phyloP scores from a whole-genome alignment of 176 grass and related monocot species.

The Avena insularis region DNA sequence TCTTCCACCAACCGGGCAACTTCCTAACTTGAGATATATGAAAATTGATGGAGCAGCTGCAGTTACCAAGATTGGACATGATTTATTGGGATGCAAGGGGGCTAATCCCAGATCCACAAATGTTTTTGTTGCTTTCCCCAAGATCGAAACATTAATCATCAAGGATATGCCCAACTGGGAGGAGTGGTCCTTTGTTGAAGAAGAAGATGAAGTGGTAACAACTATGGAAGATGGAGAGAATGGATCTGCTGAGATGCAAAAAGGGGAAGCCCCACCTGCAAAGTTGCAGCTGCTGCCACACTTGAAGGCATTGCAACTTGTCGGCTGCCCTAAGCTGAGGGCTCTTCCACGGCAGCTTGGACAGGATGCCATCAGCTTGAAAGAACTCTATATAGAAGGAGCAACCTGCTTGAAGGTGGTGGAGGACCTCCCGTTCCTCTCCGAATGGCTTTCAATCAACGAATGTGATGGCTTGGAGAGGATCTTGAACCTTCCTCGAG shows the following conservation, averaged over 20 bases:
- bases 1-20: neutral
- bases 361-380: neutral
- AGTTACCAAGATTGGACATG: neutral
- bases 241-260: neutral
- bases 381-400: accelerated
- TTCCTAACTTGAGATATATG: neutral
- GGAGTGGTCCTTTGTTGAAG: no score
- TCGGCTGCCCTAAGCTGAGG: neutral
- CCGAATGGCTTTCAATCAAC: accelerated
- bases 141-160: neutral
- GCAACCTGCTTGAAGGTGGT: neutral
- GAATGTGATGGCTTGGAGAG: neutral
- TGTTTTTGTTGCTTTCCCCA: neutral
- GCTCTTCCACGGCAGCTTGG: neutral
- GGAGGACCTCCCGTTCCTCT: neutral
- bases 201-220: neutral
- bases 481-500: neutral
- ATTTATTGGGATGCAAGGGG: neutral
- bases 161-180: neutral
- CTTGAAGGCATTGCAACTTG: neutral
- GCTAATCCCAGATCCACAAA: neutral
- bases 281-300: neutral
- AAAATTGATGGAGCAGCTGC: neutral
- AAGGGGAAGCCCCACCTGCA: neutral
- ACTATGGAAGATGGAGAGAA: neutral